Percentiles rank a stretch among this genome's conserved stretches.
phyloP scores from a whole-genome alignment of 2,329 filamentous ascomycete species.

The Colletotrichum liriopes region DNA sequence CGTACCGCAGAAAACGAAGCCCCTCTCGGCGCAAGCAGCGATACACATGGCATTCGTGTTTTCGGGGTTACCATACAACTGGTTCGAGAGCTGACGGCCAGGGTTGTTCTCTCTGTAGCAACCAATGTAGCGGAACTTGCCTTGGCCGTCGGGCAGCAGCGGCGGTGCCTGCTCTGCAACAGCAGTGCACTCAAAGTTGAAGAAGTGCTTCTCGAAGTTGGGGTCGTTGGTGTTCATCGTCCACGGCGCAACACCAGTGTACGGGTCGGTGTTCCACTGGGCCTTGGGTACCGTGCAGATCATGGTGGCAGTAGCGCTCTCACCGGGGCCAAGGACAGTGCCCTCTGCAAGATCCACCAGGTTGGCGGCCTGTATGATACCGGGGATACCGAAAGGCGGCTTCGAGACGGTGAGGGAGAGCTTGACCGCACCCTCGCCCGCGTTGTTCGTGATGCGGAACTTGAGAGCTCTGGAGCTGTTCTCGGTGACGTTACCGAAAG shows the following conservation, averaged over 20 bases:
- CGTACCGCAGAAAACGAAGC: slow-evolving; percentile 62
- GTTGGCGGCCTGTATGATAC: slow-evolving; percentile 69
- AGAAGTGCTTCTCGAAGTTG: slow-evolving; percentile 64
- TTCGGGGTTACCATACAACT: slow-evolving; percentile 57
- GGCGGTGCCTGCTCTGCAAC: slow-evolving; percentile 69
- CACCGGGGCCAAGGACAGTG: slow-evolving; percentile 62
- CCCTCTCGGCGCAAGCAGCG: slow-evolving; percentile 54
- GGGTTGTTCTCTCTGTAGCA: slow-evolving; percentile 72
- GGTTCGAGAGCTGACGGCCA: slow-evolving; percentile 63
- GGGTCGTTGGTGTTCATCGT: slow-evolving; percentile 72
- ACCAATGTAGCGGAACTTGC: slow-evolving; percentile 67
- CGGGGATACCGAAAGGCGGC: slow-evolving; percentile 70
- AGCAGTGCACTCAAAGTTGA: slow-evolving; percentile 67
- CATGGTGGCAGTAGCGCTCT: slow-evolving; percentile 67
- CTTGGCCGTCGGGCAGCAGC: slow-evolving; percentile 59
- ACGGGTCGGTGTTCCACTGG: slow-evolving; percentile 70
- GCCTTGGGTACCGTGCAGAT: slow-evolving; percentile 70
- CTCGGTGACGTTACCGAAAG: slow-evolving; percentile 70
- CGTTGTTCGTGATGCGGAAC: slow-evolving; percentile 69
- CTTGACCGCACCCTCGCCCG: slow-evolving; percentile 59
- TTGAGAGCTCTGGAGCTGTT: slow-evolving; percentile 63
- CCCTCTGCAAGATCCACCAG: slow-evolving; percentile 72
- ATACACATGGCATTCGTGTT: slow-evolving; percentile 65
- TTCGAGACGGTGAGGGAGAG: slow-evolving; percentile 74
- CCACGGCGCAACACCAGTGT: slow-evolving; percentile 65